Percentiles rank a stretch among this genome's conserved stretches.
Evolutionary conservation across 208 protist species (phyloP).

Genomic region (Leishmania turanica): DNA sequence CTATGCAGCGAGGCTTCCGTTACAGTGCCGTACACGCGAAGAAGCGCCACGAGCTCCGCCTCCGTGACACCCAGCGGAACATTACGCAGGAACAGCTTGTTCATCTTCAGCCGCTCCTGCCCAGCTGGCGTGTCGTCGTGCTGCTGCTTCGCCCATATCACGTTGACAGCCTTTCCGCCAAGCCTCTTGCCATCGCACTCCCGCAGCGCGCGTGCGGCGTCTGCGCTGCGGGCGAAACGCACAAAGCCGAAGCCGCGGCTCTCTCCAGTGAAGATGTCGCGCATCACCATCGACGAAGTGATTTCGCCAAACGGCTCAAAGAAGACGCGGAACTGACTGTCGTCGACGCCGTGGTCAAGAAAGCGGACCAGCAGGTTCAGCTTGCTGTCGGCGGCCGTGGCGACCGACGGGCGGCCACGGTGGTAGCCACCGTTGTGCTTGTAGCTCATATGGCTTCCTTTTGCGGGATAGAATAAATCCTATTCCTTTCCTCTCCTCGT

Average conservation of each 20-base stretch:
- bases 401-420: neutral
- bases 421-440: neutral
- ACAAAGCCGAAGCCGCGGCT: conserved; percentile 50
- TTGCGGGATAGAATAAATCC: neutral
- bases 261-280: conserved; percentile 49
- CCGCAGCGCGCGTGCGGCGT: conserved; percentile 27
- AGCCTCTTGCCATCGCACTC: conserved; percentile 15
- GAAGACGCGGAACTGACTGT: conserved; percentile 29
- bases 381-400: conserved; percentile 4
- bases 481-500: neutral
- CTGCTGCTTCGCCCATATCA: conserved; percentile 41
- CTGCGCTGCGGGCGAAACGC: conserved; percentile 24
- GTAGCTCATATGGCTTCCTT: neutral
- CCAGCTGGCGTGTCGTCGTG: conserved; percentile 42
- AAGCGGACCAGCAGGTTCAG: conserved; percentile 48
- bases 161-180: conserved; percentile 22
- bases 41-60: conserved; percentile 17
- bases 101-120: conserved; percentile 34
- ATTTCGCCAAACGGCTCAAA: conserved; percentile 47
- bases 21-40: conserved; percentile 31
- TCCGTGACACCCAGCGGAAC: conserved; percentile 37
- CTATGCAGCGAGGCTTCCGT: conserved; percentile 28
- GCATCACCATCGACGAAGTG: conserved; percentile 47
- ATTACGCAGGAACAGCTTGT: conserved; percentile 64
- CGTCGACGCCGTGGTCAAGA: conserved; percentile 38